A percentile compares a stretch with the other conserved stretches of the same genome.
These are phyloP conservation scores for Yamadazyma philogaea DNA, from an alignment of 805 yeast genomes.

Conservation along the genomic window DNA sequence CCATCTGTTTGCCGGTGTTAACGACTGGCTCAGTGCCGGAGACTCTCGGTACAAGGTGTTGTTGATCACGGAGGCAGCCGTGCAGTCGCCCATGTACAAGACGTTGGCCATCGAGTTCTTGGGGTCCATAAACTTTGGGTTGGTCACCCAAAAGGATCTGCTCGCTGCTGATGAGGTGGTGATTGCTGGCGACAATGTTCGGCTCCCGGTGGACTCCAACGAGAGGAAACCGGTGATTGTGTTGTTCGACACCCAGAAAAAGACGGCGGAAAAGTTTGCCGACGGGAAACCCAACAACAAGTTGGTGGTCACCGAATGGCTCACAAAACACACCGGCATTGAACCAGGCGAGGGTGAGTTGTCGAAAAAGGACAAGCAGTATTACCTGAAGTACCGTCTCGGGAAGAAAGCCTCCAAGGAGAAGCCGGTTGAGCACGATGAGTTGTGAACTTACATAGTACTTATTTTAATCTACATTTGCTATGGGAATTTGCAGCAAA, in stretches of 20 bases:
- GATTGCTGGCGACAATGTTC: constrained; percentile 19
- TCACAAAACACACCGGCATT: constrained; percentile 22
- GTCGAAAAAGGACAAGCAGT: constrained; percentile 32
- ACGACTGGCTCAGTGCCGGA: constrained; percentile 19
- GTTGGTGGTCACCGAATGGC: constrained; percentile 31
- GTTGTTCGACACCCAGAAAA: constrained; percentile 8
- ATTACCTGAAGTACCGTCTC: constrained; percentile 27
- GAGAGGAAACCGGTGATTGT: constrained; percentile 26
- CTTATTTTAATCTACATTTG: no score
- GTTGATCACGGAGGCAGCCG: constrained; percentile 49
- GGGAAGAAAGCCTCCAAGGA: constrained; percentile 17
- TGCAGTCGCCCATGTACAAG: constrained; percentile 55
- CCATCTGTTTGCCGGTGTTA: constrained; percentile 26
- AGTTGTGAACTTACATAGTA: constrained; percentile 22
- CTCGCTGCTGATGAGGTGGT: constrained; percentile 16
- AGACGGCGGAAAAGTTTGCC: constrained; percentile 11
- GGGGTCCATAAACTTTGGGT: constrained; percentile 47
- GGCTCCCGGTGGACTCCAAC: constrained; percentile 6
- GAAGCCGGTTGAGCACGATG: constrained; percentile 22
- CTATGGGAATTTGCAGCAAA: no score
- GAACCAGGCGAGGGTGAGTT: constrained; percentile 37
- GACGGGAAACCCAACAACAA: constrained; percentile 26
- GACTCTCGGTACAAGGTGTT: constrained; percentile 40
- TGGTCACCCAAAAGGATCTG: constrained; percentile 27
- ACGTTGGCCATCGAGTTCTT: constrained; percentile 70